Base-by-base conservation (phyloP, 768 basidiomycete species). In the Rossbeevera mucosa region DNA sequence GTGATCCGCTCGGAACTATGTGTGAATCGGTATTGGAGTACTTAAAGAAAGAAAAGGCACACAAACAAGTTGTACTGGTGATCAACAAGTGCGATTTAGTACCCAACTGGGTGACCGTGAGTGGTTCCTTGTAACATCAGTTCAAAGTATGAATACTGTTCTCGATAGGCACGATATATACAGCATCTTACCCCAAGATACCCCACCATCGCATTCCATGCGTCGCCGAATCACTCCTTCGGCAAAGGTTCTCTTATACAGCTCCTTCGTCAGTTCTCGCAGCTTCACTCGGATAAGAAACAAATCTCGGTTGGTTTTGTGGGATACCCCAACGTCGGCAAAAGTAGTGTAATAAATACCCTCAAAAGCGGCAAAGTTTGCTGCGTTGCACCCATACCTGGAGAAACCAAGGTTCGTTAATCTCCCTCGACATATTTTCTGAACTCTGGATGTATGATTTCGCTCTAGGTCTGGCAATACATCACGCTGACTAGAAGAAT, bases 61-160 rank as follows among this genome's bases (percentile, higher is more conserved):
- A 96, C 73, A 99, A 99, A 71, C 95, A 98, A 71, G 82, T 99
- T 52, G 91, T 99, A 3, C 83, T 97, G 52, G 80, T 99, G 48
- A 83, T 99, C 61, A 99, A 99, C 77, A 99, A 99, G 74, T 96
- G 95, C 65, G 95, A 99, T 71, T 74, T 99, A 50, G 94, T 99
- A 12, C 96, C 95, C 7, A 96, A 92, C 62, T 99, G 95, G 95
- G 95, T 96, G 38, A 97, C 95, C 8, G 94, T 94, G 70, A 71
- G 90, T 78, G 22, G 48, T 48, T 20, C 46, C 24, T 22, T 26
- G 16, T 30, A 6, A 7, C 18, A 26, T 31, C 41, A 16, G 29
- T 48, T 45, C 36, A 42, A 44, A 38, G 44, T 36, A n/a, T 43
- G 20, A 50, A 44, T 28, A 50, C 2, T 46, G 16, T 31, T 33